These are phyloP conservation scores for Macadamia tetraphylla DNA, from an alignment of 164 flowering plant genomes.

Conservation along the genomic window DNA sequence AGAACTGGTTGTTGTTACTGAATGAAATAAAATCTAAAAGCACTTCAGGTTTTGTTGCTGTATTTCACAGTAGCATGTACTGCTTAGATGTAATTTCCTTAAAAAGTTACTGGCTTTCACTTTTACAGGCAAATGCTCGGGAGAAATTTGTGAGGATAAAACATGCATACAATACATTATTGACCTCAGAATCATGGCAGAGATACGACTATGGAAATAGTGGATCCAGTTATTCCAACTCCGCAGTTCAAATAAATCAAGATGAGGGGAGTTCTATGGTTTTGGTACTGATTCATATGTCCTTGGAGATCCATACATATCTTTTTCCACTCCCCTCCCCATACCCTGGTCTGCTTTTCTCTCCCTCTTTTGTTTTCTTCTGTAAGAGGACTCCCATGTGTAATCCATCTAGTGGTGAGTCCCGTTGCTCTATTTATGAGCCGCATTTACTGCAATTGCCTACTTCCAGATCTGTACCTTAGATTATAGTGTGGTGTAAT, in stretches of 20 bases:
- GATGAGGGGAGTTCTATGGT: conserved; percentile 78
- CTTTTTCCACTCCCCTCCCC: too few species aligned
- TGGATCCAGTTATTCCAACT: conserved; percentile 40
- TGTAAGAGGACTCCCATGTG: not conserved
- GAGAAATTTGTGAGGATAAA: conserved; percentile 93
- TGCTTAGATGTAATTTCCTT: not conserved
- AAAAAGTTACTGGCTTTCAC: not conserved
- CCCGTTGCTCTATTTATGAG: not conserved
- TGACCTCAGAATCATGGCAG: conserved; percentile 55
- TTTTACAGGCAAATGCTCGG: conserved; percentile 67
- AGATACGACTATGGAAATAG: conserved; percentile 41
- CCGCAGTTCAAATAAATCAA: conserved; percentile 37
- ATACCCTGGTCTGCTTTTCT: too few species aligned
- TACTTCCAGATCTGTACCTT: not conserved
- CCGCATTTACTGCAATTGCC: not conserved
- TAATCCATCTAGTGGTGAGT: conserved; percentile 1
- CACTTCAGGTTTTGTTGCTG: too few species aligned
- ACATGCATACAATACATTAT: conserved; percentile 81
- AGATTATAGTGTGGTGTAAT: not conserved
- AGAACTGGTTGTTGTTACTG: too few species aligned
- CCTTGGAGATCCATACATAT: not conserved
- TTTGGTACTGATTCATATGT: conserved; percentile 44
- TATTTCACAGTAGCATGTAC: not conserved
- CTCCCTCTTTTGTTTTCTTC: too few species aligned
- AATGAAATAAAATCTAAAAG: too few species aligned